Evolutionary conservation across 2,329 filamentous ascomycete genomes (phyloP), one percentile per base, ranked within the genome.

Genomic region (Rhynchosporium graminicola): DNA sequence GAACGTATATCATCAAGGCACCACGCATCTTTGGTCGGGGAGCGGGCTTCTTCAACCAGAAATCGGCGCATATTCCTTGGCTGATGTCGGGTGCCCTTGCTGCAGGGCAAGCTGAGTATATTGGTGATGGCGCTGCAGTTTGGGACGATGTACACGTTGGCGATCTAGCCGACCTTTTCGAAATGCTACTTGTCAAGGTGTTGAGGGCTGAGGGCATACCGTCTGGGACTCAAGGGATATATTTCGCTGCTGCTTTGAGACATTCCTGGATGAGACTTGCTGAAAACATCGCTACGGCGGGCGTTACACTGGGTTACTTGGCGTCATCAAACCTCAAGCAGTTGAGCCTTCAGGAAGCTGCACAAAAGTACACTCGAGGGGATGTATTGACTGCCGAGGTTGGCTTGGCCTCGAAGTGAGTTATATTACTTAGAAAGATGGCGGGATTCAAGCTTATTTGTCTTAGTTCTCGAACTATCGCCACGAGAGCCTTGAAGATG

Each of bases 301-400:
- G 10, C 10, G 4, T 42, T 42, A 15, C 10, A 42, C 40, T 42
- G 10, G 40, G 40, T 3, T 9, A 9, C 3, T 5, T 42, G 40
- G 1, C 4, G 9, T 12, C 40, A 15, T 12, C 10, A 15, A 15
- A 42, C 10, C 10, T 42, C 4, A 15, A 9, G 10, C 10, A 63
- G 13, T 46, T 76, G 6, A 57, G 52, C 1, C 63, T 78, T 8
- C 57, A 71, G 4, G 73, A 76, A 33, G 72, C 59, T 20, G 62
- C 65, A 36, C 1, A 20, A 20, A 58, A 67, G 54, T 69, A 36
- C 65, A 47, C 50, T 47, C 63, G 61, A 2, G 61, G 64, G 8
- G 58, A 62, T 40, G 63, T 62, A 48, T 65, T 66, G 10, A 46
- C 71, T 36, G 62, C 69, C 13, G 76, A 79, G 69, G 62, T 77